Base-by-base conservation (phyloP, 2,329 filamentous ascomycete genomes). In the Talaromyces sp. region DNA sequence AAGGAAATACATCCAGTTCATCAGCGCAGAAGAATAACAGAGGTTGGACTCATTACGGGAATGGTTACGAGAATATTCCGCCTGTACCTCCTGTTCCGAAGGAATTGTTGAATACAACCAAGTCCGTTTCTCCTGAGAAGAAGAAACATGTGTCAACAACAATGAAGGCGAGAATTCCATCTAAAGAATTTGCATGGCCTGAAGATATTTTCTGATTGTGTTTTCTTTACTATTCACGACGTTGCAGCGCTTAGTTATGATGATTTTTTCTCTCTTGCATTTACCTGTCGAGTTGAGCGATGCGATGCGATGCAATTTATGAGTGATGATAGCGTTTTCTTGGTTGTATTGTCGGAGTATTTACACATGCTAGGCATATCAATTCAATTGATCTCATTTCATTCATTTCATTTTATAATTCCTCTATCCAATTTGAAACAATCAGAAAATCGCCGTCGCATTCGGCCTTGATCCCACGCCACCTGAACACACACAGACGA, bases 191-290 rank as follows among this genome's bases (percentile, higher is more conserved):
- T 56, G 67, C 70, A 21, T 78, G 76, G 76, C 74, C 74, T 5
- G 74, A 75, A 8, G 75, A 76, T 60, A 69, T 75, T 8, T 77
- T 78, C 58, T 78, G 61, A 72, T 33, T 33, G n/a, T n/a, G n/a
- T n/a, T n/a, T n/a, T 22, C 4, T 28, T 33, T 25, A n/a, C n/a
- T n/a, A n/a, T n/a, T n/a, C n/a, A n/a, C n/a, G n/a, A n/a, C n/a
- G n/a, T n/a, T n/a, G n/a, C n/a, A n/a, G n/a, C n/a, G 25, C 25
- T 28, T 28, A 28, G 15, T 19, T 39, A 28, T 41, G 51, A 19
- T 21, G 22, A 41, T 43, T 15, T 3, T 3, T 15, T 39, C 13
- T 51, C 22, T 48, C 35, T 39, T 39, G 48, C 48, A 36, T 52
- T 52, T 52, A 37, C 48, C 22, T 21, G 25, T 48, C 43, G 53